These are phyloP conservation scores for Yueomyces sp. DNA, from an alignment of 805 yeast species.

Conservation along the genomic window DNA sequence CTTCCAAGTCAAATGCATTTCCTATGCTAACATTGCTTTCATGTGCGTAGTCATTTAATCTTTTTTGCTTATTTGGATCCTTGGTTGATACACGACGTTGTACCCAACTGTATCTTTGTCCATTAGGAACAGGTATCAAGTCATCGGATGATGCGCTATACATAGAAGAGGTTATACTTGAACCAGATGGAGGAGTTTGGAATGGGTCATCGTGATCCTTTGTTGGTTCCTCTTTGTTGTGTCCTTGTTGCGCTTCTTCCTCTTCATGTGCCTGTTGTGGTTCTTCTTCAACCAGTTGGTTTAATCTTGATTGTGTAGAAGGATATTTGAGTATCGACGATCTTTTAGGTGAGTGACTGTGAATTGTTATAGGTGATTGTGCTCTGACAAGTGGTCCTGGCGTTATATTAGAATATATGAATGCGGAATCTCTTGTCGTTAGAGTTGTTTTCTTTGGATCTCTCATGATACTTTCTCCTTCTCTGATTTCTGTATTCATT, in stretches of 20 bases:
- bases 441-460: constrained; percentile 30
- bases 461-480: constrained; percentile 35
- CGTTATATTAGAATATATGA: too few relatives aligned
- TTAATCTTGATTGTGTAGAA: constrained; percentile 3
- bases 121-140: constrained; percentile 24
- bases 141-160: constrained; percentile 18
- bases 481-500: constrained; percentile 64
- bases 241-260: too few relatives aligned
- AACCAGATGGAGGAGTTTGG: too few relatives aligned
- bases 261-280: background rate
- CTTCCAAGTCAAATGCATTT: constrained; percentile 21
- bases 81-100: constrained; percentile 15
- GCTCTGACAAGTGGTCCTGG: too few relatives aligned
- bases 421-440: constrained; percentile 28
- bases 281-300: constrained; percentile 4
- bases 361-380: background rate
- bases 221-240: too few relatives aligned
- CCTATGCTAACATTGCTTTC: constrained; percentile 23
- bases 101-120: constrained; percentile 20
- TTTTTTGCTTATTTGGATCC: constrained; percentile 22
- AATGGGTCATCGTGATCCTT: too few relatives aligned
- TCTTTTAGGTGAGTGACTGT: background rate
- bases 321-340: background rate
- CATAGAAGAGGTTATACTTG: constrained; percentile 5
- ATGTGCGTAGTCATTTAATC: constrained; percentile 25